These are phyloP conservation scores for Pseudocercospora vitis DNA, from an alignment of 2,329 filamentous ascomycete species.

Conservation along the genomic window DNA sequence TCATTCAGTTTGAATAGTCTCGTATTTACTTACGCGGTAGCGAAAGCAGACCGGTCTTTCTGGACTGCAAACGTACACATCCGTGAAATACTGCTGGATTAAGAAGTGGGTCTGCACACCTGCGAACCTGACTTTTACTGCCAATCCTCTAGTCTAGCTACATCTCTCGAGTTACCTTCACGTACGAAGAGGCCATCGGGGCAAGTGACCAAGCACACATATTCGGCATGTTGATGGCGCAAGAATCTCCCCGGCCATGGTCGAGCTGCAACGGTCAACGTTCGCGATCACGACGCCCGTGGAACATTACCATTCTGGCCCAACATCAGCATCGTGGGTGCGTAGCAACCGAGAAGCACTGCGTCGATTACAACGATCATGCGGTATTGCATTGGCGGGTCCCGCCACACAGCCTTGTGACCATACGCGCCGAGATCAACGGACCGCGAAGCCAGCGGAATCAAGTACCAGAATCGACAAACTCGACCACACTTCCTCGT, in stretches of 20 bases:
- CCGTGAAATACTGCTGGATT: too few species aligned
- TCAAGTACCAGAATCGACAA: neutral
- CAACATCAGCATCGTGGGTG: neutral
- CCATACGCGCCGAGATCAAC: neutral
- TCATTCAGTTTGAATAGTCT: too few species aligned
- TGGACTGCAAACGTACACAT: too few species aligned
- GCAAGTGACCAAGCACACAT: neutral
- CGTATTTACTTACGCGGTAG: too few species aligned
- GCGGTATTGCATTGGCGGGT: neutral
- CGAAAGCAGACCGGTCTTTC: too few species aligned
- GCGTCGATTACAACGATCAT: neutral
- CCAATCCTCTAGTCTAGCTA: too few species aligned
- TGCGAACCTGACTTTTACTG: too few species aligned
- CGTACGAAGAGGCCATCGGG: too few species aligned
- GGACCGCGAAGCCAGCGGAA: neutral
- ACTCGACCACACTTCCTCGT: neutral
- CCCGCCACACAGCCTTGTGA: too few species aligned
- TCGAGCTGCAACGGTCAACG: neutral
- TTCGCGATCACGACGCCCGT: neutral
- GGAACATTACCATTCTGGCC: neutral
- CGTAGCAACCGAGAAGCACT: neutral
- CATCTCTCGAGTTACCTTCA: too few species aligned
- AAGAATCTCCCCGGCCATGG: constrained; percentile 4
- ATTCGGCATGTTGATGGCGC: neutral
- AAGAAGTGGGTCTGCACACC: too few species aligned